phyloP scores from a whole-genome alignment of 495 filamentous ascomycete species.

The Beverwykella pulmonaria region DNA sequence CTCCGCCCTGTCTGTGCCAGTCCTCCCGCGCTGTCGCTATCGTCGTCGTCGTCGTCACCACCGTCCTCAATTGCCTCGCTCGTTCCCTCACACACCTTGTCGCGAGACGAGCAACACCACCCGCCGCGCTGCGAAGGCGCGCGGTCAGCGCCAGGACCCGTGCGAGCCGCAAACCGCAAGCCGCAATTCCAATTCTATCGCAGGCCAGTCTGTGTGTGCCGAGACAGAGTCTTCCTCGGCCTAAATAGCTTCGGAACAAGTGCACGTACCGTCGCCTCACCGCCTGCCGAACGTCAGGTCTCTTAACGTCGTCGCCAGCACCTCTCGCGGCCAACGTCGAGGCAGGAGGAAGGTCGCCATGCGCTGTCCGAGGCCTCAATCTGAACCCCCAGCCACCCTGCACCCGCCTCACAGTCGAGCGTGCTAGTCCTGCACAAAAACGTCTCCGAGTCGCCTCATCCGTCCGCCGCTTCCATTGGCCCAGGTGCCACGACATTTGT shows the following conservation, averaged over 20 bases:
- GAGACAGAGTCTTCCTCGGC: slow-evolving; percentile 36
- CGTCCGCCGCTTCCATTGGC: slow-evolving; percentile 33
- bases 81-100: slow-evolving; percentile 27
- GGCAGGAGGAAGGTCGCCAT: slow-evolving; percentile 40
- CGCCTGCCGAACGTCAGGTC: slow-evolving; percentile 39
- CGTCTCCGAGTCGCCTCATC: slow-evolving; percentile 32
- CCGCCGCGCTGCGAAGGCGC: neutral
- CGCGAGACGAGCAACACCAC: slow-evolving; percentile 23
- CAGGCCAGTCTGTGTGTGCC: slow-evolving; percentile 25
- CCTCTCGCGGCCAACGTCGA: slow-evolving; percentile 15
- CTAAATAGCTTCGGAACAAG: slow-evolving; percentile 31
- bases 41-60: slow-evolving; percentile 12
- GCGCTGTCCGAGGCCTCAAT: slow-evolving; percentile 36
- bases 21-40: slow-evolving; percentile 23
- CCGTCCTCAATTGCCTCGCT: slow-evolving; percentile 30
- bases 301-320: slow-evolving; percentile 27
- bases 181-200: neutral
- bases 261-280: slow-evolving; percentile 37
- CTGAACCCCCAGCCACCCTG: slow-evolving; percentile 36
- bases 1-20: slow-evolving; percentile 24
- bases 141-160: slow-evolving; percentile 16
- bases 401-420: slow-evolving; percentile 36
- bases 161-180: neutral
- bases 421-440: slow-evolving; percentile 29
- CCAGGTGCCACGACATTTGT: slow-evolving; percentile 12